Conservation (phyloP, 139 green algal genomes). For the Chlorella ohadii region DNA sequence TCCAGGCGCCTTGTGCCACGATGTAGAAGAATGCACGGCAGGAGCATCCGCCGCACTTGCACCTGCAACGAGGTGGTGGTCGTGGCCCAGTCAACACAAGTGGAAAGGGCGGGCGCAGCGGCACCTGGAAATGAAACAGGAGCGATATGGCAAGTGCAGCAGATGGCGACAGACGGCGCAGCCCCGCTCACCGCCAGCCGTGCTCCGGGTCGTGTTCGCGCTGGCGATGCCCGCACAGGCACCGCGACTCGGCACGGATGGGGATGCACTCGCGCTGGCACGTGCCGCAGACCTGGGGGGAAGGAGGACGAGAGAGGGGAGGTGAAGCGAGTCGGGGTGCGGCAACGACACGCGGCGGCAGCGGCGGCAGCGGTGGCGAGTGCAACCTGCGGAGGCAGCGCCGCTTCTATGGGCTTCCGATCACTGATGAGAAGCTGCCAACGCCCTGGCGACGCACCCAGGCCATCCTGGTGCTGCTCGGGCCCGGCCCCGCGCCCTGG, state of each 20-base stretch:
- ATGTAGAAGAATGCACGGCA: conserved; percentile 80
- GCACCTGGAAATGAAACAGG: too few species aligned
- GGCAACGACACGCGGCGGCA: neutral
- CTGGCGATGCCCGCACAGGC: conserved; percentile 74
- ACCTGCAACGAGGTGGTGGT: too few species aligned
- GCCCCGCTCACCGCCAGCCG: conserved; percentile 6
- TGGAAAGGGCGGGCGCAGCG: too few species aligned
- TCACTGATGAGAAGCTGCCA: too few species aligned
- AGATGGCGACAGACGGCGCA: neutral
- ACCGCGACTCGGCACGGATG: conserved; percentile 65
- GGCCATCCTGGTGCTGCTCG: neutral
- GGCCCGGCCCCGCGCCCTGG: too few species aligned
- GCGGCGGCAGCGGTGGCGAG: neutral
- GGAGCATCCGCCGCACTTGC: conserved; percentile 63
- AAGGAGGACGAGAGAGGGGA: too few species aligned
- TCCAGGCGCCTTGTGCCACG: conserved; percentile 76
- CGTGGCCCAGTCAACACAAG: too few species aligned
- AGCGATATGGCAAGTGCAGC: too few species aligned
- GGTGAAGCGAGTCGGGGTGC: too few species aligned
- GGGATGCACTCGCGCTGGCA: conserved; percentile 72
- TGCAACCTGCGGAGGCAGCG: neutral
- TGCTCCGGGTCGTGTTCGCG: conserved; percentile 56
- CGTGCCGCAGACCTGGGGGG: conserved; percentile 37
- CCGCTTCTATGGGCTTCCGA: too few species aligned
- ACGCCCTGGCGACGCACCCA: neutral